Conservation (phyloP, 139 green algal species). For the Tetradesmus lagerheimii region DNA sequence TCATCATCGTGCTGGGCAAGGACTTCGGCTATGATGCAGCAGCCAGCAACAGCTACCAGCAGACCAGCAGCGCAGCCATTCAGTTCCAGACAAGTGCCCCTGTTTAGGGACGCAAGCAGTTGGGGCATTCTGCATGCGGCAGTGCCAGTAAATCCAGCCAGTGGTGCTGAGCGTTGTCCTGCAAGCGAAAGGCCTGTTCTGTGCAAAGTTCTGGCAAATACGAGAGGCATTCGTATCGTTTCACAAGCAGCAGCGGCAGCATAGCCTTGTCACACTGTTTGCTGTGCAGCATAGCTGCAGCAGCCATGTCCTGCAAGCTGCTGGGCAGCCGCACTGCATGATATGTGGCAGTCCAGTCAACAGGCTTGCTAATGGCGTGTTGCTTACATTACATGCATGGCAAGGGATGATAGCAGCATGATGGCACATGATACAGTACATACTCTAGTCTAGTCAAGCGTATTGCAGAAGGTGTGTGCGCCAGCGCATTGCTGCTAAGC, state of each 20-base stretch:
- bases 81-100: conserved; percentile 42
- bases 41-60: conserved; percentile 6
- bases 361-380: too few relatives aligned
- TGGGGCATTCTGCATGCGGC: not conserved
- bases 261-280: too few relatives aligned
- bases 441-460: not conserved
- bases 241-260: too few relatives aligned
- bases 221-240: too few relatives aligned
- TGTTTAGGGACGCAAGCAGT: not conserved
- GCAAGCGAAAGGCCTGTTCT: not conserved
- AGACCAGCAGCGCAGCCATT: not conserved
- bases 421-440: too few relatives aligned
- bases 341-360: too few relatives aligned
- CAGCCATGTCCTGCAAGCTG: too few relatives aligned
- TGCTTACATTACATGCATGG: too few relatives aligned
- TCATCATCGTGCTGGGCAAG: conserved; percentile 50
- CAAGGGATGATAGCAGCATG: too few relatives aligned
- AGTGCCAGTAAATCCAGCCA: not conserved
- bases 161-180: not conserved
- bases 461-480: not conserved
- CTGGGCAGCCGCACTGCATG: too few relatives aligned
- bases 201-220: too few relatives aligned
- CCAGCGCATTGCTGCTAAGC: not conserved
- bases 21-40: conserved; percentile 29
- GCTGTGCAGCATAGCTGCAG: too few relatives aligned